phyloP scores from a whole-genome alignment of 148 eudicot genomes.

The Spergularia bocconei region DNA sequence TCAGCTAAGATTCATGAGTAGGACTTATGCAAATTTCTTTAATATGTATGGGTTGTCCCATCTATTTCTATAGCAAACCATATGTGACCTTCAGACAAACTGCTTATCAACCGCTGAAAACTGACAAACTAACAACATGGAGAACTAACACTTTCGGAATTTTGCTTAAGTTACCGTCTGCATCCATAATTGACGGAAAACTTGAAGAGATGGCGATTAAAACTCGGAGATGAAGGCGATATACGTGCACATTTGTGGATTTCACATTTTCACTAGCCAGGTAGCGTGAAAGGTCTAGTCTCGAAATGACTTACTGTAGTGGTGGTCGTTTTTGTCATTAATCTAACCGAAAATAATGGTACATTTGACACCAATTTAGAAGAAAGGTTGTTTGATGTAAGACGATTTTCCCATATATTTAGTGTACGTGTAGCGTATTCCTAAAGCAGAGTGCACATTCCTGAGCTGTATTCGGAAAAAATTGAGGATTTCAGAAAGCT shows the following conservation, averaged over 20 bases:
- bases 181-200: not conserved
- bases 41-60: slow-evolving; percentile 10
- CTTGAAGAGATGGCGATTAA: not conserved
- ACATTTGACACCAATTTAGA: not conserved
- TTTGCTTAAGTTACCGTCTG: not conserved
- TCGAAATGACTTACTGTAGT: too few species aligned
- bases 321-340: too few species aligned
- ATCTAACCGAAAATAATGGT: too few species aligned
- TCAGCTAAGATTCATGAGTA: slow-evolving; percentile 17
- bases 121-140: slow-evolving; percentile 16
- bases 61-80: not conserved
- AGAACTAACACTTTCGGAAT: not conserved
- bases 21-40: not conserved
- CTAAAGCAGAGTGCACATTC: not conserved
- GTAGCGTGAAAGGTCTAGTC: too few species aligned
- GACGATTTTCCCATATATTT: too few species aligned
- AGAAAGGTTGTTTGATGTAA: not conserved
- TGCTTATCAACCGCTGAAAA: slow-evolving; percentile 26
- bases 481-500: too few species aligned
- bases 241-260: not conserved
- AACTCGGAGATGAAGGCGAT: not conserved
- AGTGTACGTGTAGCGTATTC: too few species aligned
- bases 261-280: not conserved
- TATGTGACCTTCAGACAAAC: slow-evolving; percentile 12
- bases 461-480: not conserved